Base-by-base conservation (phyloP, 352 stramenopile genomes). In the Pythium sukuiense region DNA sequence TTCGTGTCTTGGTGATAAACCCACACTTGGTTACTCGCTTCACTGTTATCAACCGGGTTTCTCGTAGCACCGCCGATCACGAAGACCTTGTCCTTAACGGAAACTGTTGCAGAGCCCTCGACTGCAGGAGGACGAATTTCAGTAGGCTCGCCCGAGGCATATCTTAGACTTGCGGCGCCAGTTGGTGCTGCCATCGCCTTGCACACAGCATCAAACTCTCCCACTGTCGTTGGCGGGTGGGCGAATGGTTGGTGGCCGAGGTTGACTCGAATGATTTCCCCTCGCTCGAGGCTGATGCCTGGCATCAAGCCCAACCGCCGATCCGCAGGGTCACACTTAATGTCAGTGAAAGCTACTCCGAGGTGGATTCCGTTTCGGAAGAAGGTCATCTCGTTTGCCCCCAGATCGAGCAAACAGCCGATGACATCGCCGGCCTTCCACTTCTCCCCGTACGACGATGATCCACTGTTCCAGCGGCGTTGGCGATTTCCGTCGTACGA, bases 351-450 rank as follows among this genome's bases (percentile, higher is more conserved):
- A 6, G 88, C 88, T 24, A 90, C 73, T 9, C 88, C 88, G 24
- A 96, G 69, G 48, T 89, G 87, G 24, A 93, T 88, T 24, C 90
- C 90, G 60, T 97, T 97, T 1, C 90, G 78, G 55, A 89, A 97
- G 69, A 96, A 97, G 6, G 74, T 85, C 83, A 97, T 96, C 49
- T 95, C 84, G 32, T 77, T 70, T 1, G 77, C 63, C 26, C 88
- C 82, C 29, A 97, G 69, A 57, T 98, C 89, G 54, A 97, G 69
- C 16, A 93, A 58, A 50, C 93, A 98, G 20, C 93, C 93, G 46
- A 98, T 95, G 26, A 98, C 81, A 72, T 98, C 92, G 1, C 90
- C 92, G 35, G 84, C 85, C 62, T 88, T 93, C 93, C 93, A 98
- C 55, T 93, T 95, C 29, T 90, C 87, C 43, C 93, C 93, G 61